Base-by-base conservation (phyloP, 805 yeast species). In the Saturnispora hagleri region DNA sequence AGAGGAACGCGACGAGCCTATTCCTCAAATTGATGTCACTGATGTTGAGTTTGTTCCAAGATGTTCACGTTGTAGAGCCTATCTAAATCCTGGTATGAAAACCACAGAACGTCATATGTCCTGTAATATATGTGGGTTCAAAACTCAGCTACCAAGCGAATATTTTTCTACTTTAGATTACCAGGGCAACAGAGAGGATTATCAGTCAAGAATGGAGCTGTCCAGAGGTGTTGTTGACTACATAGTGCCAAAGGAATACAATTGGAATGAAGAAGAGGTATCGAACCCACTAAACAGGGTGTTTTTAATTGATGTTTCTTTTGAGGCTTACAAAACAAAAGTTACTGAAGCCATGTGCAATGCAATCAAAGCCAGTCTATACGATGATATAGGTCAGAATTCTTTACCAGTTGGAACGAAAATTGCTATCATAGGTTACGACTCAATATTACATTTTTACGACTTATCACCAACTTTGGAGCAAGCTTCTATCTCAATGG, bases 1-100 rank as follows among this genome's bases (percentile, higher is more conserved):
- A 0, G 78, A 75, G 46, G 82, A 76, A 15, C 79, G 77, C 2
- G 48, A 53, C 9, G 48, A 47, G 40, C 24, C 68, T 0, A 77
- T 89, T 2, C 95, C 96, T 0, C 73, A 75, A 4, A 82, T 84
- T 5, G 90, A 87, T 62, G 77, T 79, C 70, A 68, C 73, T 24
- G 62, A 62, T 6, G 62, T 72, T 41, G 74, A 74, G 15, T 88
- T 89, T 0, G 95, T 96, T 0, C 83, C 95, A 34, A 78, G 99
- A 58, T 93, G 99, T 69, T 78, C 80, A 58, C 82, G 98, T 55
- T 93, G 99, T 69, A 79, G 97, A 51, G 80, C 96, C 1, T 93
- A 89, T 66, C 74, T 89, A 55, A 93, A 91, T 64, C 95, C 97
- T 3, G 78, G 82, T 18, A 84, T 86, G 81, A 82, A 77, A 55